Base-by-base conservation (phyloP, 257 asterid species). In the Gardenia jasminoides region DNA sequence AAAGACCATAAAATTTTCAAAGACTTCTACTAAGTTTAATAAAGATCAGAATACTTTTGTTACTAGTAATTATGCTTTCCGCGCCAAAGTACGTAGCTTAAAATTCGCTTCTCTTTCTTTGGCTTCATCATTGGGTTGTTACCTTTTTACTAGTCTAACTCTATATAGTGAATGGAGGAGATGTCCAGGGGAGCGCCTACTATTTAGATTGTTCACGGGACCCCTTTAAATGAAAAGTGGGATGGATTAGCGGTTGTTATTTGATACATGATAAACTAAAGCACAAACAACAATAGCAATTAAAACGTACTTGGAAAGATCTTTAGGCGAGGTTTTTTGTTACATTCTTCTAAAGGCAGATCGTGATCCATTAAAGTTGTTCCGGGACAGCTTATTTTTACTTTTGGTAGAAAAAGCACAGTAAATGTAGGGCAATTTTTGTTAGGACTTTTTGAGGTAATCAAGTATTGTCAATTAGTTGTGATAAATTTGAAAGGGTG, bases 271-370 rank as follows among this genome's bases (percentile, higher is more conserved):
- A 82, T 85, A 79, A 82, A 59, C 24, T 80, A 72, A 80, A 78
- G 91, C 91, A 89, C 93, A 85, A 88, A 89, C 89, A 86, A 85
- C 92, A 80, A 91, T 80, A 80, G 67, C 68, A 79, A 85, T 85
- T 70, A 80, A 77, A 77, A 58, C 83, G 81, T 85, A 84, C 88
- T 86, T 86, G 74, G 54, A 39, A 16, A 68, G 30, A 54, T 47
- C 76, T 74, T 84, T 84, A 79, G 70, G 56, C 72, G 58, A 46
- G 83, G 81, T 71, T 73, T 65, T 68, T 61, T 75, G 59, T 79
- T 22, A 67, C 58, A 19, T 83, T 75, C 84, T 73, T 81, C 75
- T 72, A 78, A 79, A 80, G 79, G 79, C 78, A 44, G 56, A 47
- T 80, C 79, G 67, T 64, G 41, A 64, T 70, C 77, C 56, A 62